These are phyloP conservation scores for Ajuga chamaepitys DNA, from an alignment of 257 asterid genomes.

Conservation along the genomic window DNA sequence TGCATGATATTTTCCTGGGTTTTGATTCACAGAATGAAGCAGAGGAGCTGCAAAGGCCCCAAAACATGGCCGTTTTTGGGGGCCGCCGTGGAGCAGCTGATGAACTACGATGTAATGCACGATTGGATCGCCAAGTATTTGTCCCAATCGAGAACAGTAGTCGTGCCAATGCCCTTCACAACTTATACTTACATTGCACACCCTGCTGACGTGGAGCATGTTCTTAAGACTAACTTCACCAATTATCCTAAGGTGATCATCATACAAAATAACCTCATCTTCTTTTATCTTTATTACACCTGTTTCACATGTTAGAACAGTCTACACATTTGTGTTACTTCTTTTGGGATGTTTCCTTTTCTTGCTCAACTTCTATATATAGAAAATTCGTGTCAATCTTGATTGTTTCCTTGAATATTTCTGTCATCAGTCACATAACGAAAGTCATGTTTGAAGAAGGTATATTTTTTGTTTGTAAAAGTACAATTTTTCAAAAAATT, in stretches of 20 bases:
- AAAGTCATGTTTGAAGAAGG: no score
- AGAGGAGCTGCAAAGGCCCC: constrained; percentile 40
- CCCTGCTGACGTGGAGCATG: constrained; percentile 59
- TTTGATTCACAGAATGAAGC: constrained; percentile 18
- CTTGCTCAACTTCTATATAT: no score
- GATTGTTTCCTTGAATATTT: no score
- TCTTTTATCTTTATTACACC: no score
- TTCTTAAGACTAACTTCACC: constrained; percentile 51
- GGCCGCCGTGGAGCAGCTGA: constrained; percentile 37
- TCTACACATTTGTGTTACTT: no score
- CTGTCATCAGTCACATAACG: no score
- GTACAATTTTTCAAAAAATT: no score
- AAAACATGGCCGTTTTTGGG: constrained; percentile 71
- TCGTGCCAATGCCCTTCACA: constrained; percentile 29
- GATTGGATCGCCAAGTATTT: constrained; percentile 24
- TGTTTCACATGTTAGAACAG: no score
- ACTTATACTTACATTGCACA: constrained; percentile 28
- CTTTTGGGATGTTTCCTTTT: no score
- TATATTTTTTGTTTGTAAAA: no score
- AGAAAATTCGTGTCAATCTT: no score
- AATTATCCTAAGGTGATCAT: constrained; percentile 62
- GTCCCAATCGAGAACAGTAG: constrained; percentile 20
- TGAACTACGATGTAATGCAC: constrained; percentile 59
- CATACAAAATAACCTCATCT: no score
- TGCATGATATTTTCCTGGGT: constrained; percentile 26